Evolutionary conservation across 2,329 filamentous ascomycete genomes (phyloP), one percentile per base, ranked within the genome.

Genomic region (Dothidotthia symphoricarpi): DNA sequence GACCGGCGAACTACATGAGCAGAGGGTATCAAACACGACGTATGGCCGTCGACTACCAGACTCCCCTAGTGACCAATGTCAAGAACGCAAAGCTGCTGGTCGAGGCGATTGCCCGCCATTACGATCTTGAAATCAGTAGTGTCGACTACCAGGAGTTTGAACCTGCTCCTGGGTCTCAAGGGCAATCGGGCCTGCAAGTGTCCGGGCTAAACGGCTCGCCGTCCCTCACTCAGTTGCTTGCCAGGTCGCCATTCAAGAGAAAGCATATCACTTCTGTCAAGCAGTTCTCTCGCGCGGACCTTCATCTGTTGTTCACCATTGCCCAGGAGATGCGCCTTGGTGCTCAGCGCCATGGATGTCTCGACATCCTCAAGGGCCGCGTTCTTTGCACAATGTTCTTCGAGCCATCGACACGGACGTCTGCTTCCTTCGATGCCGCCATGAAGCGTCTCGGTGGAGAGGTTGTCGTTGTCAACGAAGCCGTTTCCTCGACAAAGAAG

Each of bases 61-160:
- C 93, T 37, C 93, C 93, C 41, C 75, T 98, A 44, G 91, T 98
- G 13, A 98, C 93, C 38, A 98, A 98, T 59, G 93, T 98, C 68
- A 98, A 98, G 80, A 97, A 96, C 64, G 93, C 93, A 43, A 98
- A 97, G 77, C 88, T 98, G 43, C 73, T 98, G 34, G 85, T 98
- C 36, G 93, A 98, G 72, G 93, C 91, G 15, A 87, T 98, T 50
- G 83, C 89, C 39, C 83, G 91, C 42, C 85, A 94, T 66, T 95
- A 88, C 63, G 83, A 90, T 53, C 77, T 98, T 36, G 82, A 87
- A 25, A 82, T 98, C 40, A 81, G 82, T 62, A 84, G 82, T 50
- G 82, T 90, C 39, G 93, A 98, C 70, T 95, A 85, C 70, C 89
- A 95, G 73, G 91, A 88, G 31, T 96, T 93, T 70, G 57, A 61